A percentile compares a stretch with the other conserved stretches of the same genome.
phyloP scores from a whole-genome alignment of 2,329 filamentous ascomycete genomes.

The Ambrosiella xylebori region DNA sequence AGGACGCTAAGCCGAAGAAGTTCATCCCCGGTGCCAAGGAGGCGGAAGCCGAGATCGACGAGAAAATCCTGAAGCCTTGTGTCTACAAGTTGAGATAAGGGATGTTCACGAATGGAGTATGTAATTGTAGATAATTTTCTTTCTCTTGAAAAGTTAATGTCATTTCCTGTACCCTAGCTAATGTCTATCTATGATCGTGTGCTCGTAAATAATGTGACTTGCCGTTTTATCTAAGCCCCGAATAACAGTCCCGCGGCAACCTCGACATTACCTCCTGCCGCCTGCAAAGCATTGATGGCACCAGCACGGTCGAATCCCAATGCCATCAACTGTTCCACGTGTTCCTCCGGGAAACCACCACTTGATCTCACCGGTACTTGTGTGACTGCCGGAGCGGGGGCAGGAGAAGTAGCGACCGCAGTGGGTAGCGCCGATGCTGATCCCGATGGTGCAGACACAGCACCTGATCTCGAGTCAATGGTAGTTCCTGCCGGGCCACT shows the following conservation, averaged over 20 bases:
- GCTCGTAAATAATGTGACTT: not conserved
- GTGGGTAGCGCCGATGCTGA: constrained; percentile 3
- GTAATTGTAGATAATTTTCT: too few species aligned
- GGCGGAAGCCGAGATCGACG: constrained; percentile 45
- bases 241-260: constrained; percentile 71
- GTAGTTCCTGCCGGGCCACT: constrained; percentile 75
- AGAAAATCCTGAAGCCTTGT: constrained; percentile 72
- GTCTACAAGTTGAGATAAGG: constrained; percentile 74
- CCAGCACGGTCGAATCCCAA: constrained; percentile 63
- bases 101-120: too few species aligned
- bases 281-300: constrained; percentile 65
- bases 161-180: too few species aligned
- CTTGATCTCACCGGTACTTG: constrained; percentile 17
- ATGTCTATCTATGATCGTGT: too few species aligned
- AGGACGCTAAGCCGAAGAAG: constrained; percentile 29
- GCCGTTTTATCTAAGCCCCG: constrained; percentile 23
- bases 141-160: too few species aligned
- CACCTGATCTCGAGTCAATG: constrained; percentile 70
- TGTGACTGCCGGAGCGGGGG: constrained; percentile 17
- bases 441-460: constrained; percentile 29
- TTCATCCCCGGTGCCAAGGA: constrained; percentile 30
- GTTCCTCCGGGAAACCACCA: constrained; percentile 37
- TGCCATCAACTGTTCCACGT: constrained; percentile 57
- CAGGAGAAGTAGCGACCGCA: constrained; percentile 14
- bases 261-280: constrained; percentile 72